Evolutionary conservation across 2,329 filamentous ascomycete species (phyloP).

Genomic region (Aspergillus aculeatus): DNA sequence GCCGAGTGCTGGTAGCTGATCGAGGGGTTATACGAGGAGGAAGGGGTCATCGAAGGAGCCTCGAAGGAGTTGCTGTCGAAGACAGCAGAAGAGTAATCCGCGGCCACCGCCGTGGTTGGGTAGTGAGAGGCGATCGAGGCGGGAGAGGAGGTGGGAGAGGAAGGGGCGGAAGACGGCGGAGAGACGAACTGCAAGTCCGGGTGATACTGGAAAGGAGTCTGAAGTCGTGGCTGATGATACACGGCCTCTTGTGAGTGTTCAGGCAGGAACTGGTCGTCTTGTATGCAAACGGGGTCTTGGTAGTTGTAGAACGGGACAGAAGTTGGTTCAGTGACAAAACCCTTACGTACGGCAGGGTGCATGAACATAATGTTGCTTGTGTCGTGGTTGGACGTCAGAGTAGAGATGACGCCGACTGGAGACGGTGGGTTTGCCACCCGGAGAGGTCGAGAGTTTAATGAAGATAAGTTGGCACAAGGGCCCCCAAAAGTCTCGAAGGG

Average conservation of each 20-base stretch:
- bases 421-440: constrained; percentile 30
- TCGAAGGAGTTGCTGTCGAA: constrained; percentile 33
- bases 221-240: constrained; percentile 28
- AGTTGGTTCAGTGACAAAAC: constrained; percentile 41
- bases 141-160: constrained; percentile 36
- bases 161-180: constrained; percentile 38
- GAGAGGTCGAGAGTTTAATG: constrained; percentile 31
- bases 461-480: constrained; percentile 22
- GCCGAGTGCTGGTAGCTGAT: constrained; percentile 34
- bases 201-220: constrained; percentile 37
- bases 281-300: constrained; percentile 36
- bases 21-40: constrained; percentile 39
- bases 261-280: constrained; percentile 39
- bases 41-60: constrained; percentile 43
- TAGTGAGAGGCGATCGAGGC: constrained; percentile 32
- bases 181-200: constrained; percentile 32
- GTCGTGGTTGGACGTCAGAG: constrained; percentile 26
- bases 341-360: constrained; percentile 42
- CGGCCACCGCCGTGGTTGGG: constrained; percentile 28
- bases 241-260: constrained; percentile 30
- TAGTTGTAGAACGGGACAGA: constrained; percentile 25
- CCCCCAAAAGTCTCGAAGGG: constrained; percentile 25
- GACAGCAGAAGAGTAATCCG: constrained; percentile 25
- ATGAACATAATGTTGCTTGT: constrained; percentile 40
- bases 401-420: constrained; percentile 20